Evolutionary conservation across 495 filamentous ascomycete genomes (phyloP), one percentile per base, ranked within the genome.

Genomic region (Tuber indicum): DNA sequence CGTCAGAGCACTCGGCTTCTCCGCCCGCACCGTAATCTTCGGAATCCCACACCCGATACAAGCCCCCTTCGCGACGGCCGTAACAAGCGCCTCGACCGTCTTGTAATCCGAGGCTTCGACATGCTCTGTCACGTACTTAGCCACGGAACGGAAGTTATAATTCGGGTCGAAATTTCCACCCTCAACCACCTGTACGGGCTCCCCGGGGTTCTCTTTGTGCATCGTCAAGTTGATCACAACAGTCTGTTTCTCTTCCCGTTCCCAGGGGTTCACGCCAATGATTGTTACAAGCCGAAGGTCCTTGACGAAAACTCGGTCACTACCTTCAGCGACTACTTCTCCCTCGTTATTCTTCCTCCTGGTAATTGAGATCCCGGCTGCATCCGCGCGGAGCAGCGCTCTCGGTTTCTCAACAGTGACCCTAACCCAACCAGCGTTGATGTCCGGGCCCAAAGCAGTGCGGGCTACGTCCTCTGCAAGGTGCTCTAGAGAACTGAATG

Each of bases 1-100:
- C 10, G 88, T 86, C 77, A 90, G 73, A 19, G 89, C 89, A 78
- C 86, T 89, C 3, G 89, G 88, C 82, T 90, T 90, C 77, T 89
- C 86, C n/a, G 88, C 86, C 74, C 77, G 79, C 1, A 89, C 89
- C 0, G 87, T 89, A 32, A 89, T 86, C 70, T 86, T 83, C 70
- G 86, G 84, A 75, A 89, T 86, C 12, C 85, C 86, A 79, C 87
- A 89, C 42, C 87, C 85, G 70, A 89, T 84, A 23, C 87, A 88
- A 72, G 85, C 86, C 77, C 87, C 88, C 66, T 85, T 86, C 44
- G 87, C 88, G 71, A 90, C 82, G 19, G 86, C 86, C 17, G 87
- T 88, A 16, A 88, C 88, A 74, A 89, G 80, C 2, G 88, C 86
- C 81, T 90, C 89, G 3, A 90, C 87, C 6, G 87, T 89, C 78